These are phyloP conservation scores for Colletotrichum sp. DNA, from an alignment of 2,329 filamentous ascomycete species.

Conservation along the genomic window DNA sequence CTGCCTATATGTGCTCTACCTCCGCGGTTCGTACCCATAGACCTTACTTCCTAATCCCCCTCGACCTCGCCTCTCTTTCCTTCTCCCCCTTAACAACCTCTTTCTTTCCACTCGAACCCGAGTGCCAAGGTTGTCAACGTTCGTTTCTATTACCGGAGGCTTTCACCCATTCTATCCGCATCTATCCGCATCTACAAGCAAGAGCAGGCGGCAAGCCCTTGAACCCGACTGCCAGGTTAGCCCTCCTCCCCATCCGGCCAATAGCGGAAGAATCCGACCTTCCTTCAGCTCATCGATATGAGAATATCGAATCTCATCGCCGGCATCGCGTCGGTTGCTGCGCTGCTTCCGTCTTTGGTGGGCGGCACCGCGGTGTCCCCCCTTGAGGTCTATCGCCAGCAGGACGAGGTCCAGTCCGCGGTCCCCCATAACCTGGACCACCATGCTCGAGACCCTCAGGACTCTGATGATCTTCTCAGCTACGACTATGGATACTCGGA, in stretches of 20 bases:
- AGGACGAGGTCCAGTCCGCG: background rate
- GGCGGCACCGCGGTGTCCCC: background rate
- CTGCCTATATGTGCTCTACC: slow-evolving; percentile 6
- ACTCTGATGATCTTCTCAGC: background rate
- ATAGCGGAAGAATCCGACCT: background rate
- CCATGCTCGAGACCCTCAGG: background rate
- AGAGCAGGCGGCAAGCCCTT: background rate
- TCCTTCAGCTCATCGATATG: slow-evolving; percentile 32
- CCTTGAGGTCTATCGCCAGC: background rate
- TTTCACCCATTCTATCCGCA: background rate
- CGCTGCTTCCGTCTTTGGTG: slow-evolving; percentile 29
- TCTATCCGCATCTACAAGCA: background rate
- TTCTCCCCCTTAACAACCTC: background rate
- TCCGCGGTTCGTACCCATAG: background rate
- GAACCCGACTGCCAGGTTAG: background rate
- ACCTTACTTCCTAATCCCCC: background rate
- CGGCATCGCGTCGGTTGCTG: slow-evolving; percentile 36
- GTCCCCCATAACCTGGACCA: background rate
- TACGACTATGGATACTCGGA: slow-evolving; percentile 19
- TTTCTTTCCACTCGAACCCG: background rate
- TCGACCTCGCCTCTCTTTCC: background rate
- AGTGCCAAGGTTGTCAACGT: background rate
- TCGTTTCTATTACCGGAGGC: background rate
- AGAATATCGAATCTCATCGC: slow-evolving; percentile 34
- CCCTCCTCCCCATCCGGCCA: background rate